Conservation (phyloP, 306 rosid genomes). For the Prunus armeniaca region DNA sequence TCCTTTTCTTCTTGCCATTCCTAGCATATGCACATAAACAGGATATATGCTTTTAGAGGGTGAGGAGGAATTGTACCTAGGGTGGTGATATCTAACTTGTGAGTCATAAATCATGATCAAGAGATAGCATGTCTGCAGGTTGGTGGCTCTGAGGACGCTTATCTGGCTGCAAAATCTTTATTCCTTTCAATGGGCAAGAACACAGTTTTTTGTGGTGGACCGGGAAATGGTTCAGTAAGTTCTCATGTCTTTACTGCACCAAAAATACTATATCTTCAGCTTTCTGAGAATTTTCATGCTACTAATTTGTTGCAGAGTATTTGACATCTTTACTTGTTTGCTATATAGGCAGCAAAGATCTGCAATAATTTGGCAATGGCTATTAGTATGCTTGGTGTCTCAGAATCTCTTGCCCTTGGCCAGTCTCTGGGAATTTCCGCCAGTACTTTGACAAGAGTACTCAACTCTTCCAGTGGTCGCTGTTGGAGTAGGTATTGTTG, state of each 20-base stretch:
- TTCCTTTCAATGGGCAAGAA: conserved; percentile 83
- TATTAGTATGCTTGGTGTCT: conserved; percentile 92
- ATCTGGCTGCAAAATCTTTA: conserved; percentile 58
- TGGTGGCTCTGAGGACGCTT: conserved; percentile 88
- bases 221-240: conserved; percentile 98
- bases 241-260: conserved; percentile 13
- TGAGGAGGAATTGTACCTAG: neutral
- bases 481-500: conserved; percentile 89
- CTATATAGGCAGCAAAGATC: conserved; percentile 81
- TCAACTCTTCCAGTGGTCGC: conserved; percentile 90
- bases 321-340: conserved; percentile 9
- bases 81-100: conserved; percentile 1
- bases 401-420: conserved; percentile 92
- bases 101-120: conserved; percentile 13
- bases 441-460: conserved; percentile 67
- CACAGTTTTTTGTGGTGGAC: conserved; percentile 71
- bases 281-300: neutral
- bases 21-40: neutral
- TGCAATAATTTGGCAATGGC: conserved; percentile 95
- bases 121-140: conserved; percentile 53
- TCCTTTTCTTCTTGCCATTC: neutral
- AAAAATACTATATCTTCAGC: neutral
- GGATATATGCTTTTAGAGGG: neutral
- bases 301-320: neutral
- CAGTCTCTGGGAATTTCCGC: conserved; percentile 85